Evolutionary conservation across 2,329 filamentous ascomycete genomes (phyloP), one percentile per base, ranked within the genome.

Genomic region (Daldinia sp.): DNA sequence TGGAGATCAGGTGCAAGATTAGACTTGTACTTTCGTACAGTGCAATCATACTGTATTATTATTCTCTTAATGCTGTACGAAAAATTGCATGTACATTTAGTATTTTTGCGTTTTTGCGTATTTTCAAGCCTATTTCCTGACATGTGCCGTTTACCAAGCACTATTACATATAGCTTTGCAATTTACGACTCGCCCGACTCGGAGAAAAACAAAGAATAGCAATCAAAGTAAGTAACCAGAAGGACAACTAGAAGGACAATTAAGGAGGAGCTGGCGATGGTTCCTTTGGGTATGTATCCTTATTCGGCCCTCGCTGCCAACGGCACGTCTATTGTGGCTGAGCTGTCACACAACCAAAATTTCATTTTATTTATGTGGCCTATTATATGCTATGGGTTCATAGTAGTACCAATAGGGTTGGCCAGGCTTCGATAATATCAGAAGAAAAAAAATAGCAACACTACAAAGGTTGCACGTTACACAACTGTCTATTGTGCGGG

Each of bases 311-410:
- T 52, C 41, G 30, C n/a, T 56, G 32, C 49, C 51, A 60, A 59
- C 60, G 23, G 13, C 48, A 32, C 30, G 34, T 47, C 29, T 47
- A 10, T 21, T 54, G 64, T 64, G 64, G 64, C 64, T 63, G 56
- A 66, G 64, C 64, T 35, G 61, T 54, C 21, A 55, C 41, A 61
- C 53, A 55, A 55, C 39, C 11, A 66, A 29, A 52, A 61, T 48
- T 58, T 60, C 48, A 63, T 58, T 56, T n/a, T 59, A 23, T 45
- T 25, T 15, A 27, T n/a, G 30, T 34, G 50, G 39, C 59, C 59
- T 62, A 58, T 59, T 37, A 58, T 32, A 47, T 59, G 39, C 39
- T 23, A 48, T 47, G 10, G 13, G 21, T 50, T 35, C 25, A n/a
- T 34, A 11, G 23, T 41, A 21, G 35, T 35, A 29, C n/a, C 3